Evolutionary conservation across 169 alveolate species (phyloP).

Genomic region (Eimeria mitis): DNA sequence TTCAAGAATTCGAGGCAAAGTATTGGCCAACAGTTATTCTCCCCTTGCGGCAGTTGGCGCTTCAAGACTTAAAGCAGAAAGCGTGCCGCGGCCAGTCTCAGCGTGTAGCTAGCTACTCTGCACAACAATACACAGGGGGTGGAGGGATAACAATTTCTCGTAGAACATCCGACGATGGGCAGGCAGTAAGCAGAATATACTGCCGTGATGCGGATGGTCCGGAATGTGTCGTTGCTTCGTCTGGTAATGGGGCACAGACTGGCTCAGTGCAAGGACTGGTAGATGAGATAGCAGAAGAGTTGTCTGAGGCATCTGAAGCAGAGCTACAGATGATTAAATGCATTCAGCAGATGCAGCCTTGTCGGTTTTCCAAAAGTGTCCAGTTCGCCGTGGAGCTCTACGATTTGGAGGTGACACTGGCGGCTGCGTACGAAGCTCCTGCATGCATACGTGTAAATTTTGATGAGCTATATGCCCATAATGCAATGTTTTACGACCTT

Average conservation of each 20-base stretch:
- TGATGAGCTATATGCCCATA: conserved; percentile 30
- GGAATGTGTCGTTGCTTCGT: neutral
- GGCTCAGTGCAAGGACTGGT: neutral
- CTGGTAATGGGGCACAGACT: neutral
- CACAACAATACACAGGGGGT: neutral
- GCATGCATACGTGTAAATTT: conserved; percentile 27
- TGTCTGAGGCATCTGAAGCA: conserved; percentile 40
- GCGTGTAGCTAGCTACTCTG: neutral
- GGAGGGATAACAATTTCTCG: neutral
- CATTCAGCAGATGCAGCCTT: conserved; percentile 38
- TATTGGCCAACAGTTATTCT: conserved; percentile 63
- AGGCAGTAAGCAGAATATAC: neutral
- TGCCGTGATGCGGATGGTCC: neutral
- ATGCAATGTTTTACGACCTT: conserved; percentile 58
- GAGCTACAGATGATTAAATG: conserved; percentile 27
- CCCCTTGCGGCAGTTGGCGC: conserved; percentile 46
- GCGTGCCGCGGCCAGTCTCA: neutral
- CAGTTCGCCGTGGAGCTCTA: conserved; percentile 49
- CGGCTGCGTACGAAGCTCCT: conserved; percentile 59
- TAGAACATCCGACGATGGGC: neutral
- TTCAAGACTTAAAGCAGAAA: conserved; percentile 31
- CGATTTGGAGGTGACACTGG: conserved; percentile 25
- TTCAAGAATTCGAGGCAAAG: conserved; percentile 33
- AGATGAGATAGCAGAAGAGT: conserved; percentile 54
- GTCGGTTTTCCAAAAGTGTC: conserved; percentile 46